Base-by-base conservation (phyloP, 2,329 filamentous ascomycete genomes). In the Volutella citrinella region DNA sequence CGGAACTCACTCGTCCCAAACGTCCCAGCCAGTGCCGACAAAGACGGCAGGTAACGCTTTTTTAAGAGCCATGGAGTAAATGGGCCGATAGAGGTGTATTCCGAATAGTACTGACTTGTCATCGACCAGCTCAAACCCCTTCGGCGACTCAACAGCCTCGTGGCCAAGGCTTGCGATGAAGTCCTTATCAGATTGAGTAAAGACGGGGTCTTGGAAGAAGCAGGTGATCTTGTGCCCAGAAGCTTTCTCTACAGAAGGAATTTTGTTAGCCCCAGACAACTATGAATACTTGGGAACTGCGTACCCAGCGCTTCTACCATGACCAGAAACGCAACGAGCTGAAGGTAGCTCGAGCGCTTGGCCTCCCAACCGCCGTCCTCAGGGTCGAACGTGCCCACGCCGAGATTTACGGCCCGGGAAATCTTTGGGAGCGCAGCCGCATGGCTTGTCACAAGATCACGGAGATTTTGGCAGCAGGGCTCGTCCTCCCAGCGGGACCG, bases 121-220 rank as follows among this genome's bases (percentile, higher is more conserved):
- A 12, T 69, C 64, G 9, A 85, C 64, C 6, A 67, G 46, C 0
- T 66, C 54, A 45, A 77, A 80, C 0, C 69, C 80, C 1, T 36
- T 50, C 0, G 82, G 82, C 3, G 72, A 63, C 2, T 72, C 61
- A 5, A 75, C 62, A 5, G 74, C 63, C 3, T 58, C 34, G 32
- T 77, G 74, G n/a, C 77, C 74, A 0, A 82, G 69, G 15, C 66
- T 61, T 38, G 65, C 52, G 18, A 82, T 69, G 44, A 80, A 82
- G 0, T 59, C 54, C 21, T 57, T 65, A 48, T 79, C 74, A 1
- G 62, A 57, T 2, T 51, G 19, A 1, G 68, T 69, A 48, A 78
- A 78, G 19, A 66, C 46, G 1, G 76, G 76, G 20, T 80, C 76
- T 43, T 80, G 76, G 35, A 78, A 72, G 33, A 69, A 44, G 36